Base-by-base conservation (phyloP, 1,284 basidiomycete species). In the Leccinum fallax region DNA sequence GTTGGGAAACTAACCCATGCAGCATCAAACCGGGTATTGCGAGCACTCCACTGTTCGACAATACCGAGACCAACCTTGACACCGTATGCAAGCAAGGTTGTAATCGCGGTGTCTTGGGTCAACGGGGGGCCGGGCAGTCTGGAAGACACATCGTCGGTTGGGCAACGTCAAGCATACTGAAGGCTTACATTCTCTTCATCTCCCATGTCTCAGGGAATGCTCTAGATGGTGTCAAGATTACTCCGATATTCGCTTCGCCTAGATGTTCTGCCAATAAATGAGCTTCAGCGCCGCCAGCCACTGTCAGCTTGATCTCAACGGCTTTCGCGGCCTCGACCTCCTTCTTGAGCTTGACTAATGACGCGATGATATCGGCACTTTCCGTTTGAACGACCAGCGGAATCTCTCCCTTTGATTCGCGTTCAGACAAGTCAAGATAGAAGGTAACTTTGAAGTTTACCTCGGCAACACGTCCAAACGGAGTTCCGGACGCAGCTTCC, bases 301-400 rank as follows among this genome's bases (percentile, higher is more conserved):
- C 82, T 3, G 85, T 89, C 67, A 92, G 65, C 61, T 78, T 82
- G 34, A 91, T 74, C 1, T 66, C 60, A 1, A 70, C 70, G 5
- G 79, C 68, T 19, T 61, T 71, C 26, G 67, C 71, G 0, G 69
- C 65, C 62, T 93, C 91, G 9, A 92, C 81, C 66, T 94, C 87
- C 61, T 81, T 80, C 81, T 94, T 94, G 59, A 97, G 79, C n/a
- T 83, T 75, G 48, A 97, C 79, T 28, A 97, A 75, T 1, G 91
- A 87, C 0, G 91, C 90, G 58, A 97, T 95, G 46, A 90, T 79
- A 74, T 95, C 92, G 3, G 90, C 92, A 64, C 79, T 85, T 63
- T 83, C 71, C 0, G 80, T 81, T 13, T 83, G 76, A 8, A 90
- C 79, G 4, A 90, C 85, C 40, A 92, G 71, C 4, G 86, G 83